Evolutionary conservation across 768 basidiomycete genomes (phyloP).

Genomic region (Dendrothele bispora): DNA sequence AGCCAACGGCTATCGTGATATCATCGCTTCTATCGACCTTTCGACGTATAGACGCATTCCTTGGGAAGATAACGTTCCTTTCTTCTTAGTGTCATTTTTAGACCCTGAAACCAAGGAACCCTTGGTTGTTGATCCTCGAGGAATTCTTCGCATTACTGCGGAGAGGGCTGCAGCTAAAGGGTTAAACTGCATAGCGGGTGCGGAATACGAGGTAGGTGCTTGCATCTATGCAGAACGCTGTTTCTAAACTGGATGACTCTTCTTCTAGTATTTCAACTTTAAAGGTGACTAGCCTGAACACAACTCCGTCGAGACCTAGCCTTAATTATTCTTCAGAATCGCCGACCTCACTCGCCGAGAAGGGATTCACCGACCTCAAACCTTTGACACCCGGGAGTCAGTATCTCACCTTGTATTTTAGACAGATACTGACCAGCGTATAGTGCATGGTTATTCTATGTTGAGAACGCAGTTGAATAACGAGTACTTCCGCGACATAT

Average conservation of each 20-base stretch:
- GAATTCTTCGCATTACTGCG: conserved; percentile 64
- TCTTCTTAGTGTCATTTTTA: conserved; percentile 89
- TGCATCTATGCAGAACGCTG: neutral
- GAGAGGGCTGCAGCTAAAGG: conserved; percentile 48
- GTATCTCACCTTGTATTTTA: conserved; percentile 26
- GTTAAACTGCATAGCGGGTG: conserved; percentile 75
- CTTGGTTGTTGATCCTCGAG: conserved; percentile 82
- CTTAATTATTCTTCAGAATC: conserved; percentile 58
- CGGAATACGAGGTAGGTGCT: conserved; percentile 84
- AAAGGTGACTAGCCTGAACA: conserved; percentile 51
- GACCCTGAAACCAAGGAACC: conserved; percentile 84
- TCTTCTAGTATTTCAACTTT: conserved; percentile 80
- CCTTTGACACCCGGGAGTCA: conserved; percentile 92
- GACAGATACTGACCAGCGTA: neutral
- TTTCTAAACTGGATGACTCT: conserved; percentile 4
- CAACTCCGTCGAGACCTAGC: conserved; percentile 1
- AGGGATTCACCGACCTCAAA: conserved; percentile 71
- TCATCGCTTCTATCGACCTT: conserved; percentile 85
- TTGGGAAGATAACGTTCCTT: conserved; percentile 90
- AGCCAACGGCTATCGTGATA: conserved; percentile 89
- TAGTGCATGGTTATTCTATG: conserved; percentile 97
- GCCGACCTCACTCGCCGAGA: conserved; percentile 68
- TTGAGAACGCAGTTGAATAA: conserved; percentile 88
- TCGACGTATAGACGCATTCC: conserved; percentile 86
- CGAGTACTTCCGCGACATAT: conserved; percentile 86